Evolutionary conservation across 1,139 yeast genomes (phyloP).

Genomic region (Pichia sp.): DNA sequence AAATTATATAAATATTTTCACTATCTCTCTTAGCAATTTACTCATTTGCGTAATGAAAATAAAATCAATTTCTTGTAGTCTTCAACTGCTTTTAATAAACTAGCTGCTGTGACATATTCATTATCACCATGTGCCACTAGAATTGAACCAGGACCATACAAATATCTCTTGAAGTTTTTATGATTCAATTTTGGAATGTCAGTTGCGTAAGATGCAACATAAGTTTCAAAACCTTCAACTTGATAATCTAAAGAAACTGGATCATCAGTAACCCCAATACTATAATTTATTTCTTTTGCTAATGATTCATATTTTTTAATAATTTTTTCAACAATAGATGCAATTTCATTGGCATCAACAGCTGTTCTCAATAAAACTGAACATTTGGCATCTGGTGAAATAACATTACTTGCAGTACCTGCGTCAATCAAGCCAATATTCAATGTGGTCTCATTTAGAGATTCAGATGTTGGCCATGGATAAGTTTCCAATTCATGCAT

Average conservation of each 20-base stretch:
- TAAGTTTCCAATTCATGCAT: conserved; percentile 35
- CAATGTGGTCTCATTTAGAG: conserved; percentile 56
- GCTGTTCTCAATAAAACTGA: conserved; percentile 50
- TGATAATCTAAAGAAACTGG: conserved; percentile 51
- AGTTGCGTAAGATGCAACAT: conserved; percentile 52
- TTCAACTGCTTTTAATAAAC: conserved; percentile 45
- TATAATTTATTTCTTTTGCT: conserved; percentile 11
- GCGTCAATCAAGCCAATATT: conserved; percentile 55
- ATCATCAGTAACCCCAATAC: conserved; percentile 20
- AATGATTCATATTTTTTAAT: conserved; percentile 25
- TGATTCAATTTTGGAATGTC: conserved; percentile 52
- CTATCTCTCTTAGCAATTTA: background rate
- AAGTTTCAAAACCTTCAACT: conserved; percentile 58
- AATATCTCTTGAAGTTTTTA: conserved; percentile 38
- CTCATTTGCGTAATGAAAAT: conserved; percentile 9
- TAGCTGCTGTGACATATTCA: conserved; percentile 48
- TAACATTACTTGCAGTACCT: conserved; percentile 59
- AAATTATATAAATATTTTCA: too few species aligned
- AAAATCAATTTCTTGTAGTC: conserved; percentile 50
- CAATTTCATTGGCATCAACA: conserved; percentile 36
- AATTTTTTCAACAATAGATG: conserved; percentile 32
- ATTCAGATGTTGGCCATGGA: conserved; percentile 43
- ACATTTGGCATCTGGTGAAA: conserved; percentile 56
- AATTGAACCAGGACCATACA: conserved; percentile 68
- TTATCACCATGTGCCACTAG: conserved; percentile 59